Percentiles rank a stretch among this genome's conserved stretches.
Evolutionary conservation across 345 rosid genomes (phyloP).

Genomic region (Laguncularia racemosa): DNA sequence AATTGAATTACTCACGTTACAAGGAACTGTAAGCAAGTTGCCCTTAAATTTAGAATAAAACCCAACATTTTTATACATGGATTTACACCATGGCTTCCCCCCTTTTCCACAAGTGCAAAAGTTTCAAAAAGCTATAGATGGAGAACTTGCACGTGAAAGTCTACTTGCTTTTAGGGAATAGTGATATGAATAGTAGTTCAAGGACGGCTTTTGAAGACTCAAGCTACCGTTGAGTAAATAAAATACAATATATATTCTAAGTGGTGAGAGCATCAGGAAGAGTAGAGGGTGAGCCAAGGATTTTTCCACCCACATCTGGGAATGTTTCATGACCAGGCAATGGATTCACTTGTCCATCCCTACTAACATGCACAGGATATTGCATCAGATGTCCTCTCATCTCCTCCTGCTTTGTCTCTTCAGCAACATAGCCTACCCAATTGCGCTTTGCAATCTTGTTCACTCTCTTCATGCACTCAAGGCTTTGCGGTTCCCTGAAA

Average conservation of each 20-base stretch:
- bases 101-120: too few relatives aligned
- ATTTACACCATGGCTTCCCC: too few relatives aligned
- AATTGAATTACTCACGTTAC: too few relatives aligned
- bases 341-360: conserved; percentile 30
- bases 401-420: conserved; percentile 16
- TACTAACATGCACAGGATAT: conserved; percentile 39
- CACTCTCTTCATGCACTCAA: conserved; percentile 32
- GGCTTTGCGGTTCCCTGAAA: conserved; percentile 29
- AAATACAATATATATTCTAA: not conserved
- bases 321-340: conserved; percentile 34
- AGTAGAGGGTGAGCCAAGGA: conserved; percentile 49
- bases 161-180: too few relatives aligned
- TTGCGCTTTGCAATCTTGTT: conserved; percentile 29
- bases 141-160: too few relatives aligned
- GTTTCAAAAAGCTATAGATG: too few relatives aligned
- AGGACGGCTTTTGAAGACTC: not conserved
- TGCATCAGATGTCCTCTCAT: conserved; percentile 62
- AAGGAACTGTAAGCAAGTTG: too few relatives aligned
- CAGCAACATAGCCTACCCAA: conserved; percentile 41
- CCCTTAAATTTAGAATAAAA: too few relatives aligned
- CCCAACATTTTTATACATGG: too few relatives aligned
- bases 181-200: not conserved
- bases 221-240: not conserved
- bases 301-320: conserved; percentile 65
- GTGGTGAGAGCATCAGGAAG: conserved; percentile 66